Conservation (phyloP, 2,329 filamentous ascomycete genomes). For the Chaetomiaceae sp. region DNA sequence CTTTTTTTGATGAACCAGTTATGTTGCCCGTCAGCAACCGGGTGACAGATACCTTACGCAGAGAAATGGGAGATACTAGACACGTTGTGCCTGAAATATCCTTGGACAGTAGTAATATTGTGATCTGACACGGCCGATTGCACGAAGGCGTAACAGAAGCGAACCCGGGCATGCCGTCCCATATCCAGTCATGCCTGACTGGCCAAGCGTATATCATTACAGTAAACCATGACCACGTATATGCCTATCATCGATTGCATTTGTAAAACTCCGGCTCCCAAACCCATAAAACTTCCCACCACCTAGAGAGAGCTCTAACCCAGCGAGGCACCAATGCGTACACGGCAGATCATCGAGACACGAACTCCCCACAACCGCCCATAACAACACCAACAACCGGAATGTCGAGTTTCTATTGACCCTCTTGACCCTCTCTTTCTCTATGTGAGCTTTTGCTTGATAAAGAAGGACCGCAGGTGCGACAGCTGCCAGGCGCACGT, state of each 20-base stretch:
- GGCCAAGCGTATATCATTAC: slow-evolving; percentile 15
- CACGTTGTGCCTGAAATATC: no score
- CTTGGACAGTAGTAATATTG: no score
- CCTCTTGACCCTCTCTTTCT: no score
- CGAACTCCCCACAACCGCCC: neutral
- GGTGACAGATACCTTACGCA: no score
- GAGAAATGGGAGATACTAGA: no score
- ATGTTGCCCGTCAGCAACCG: no score
- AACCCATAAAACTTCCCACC: slow-evolving; percentile 1
- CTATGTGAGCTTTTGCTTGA: slow-evolving; percentile 99
- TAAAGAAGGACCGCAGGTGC: slow-evolving; percentile 95
- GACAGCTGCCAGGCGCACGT: slow-evolving; percentile 98
- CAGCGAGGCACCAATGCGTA: neutral
- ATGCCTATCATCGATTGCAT: slow-evolving; percentile 14
- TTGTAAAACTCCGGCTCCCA: slow-evolving; percentile 20
- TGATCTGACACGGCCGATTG: no score
- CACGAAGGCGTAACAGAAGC: no score
- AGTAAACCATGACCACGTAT: slow-evolving; percentile 16
- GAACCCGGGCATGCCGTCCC: neutral
- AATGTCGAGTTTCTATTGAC: neutral
- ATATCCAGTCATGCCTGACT: neutral
- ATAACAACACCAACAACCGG: neutral
- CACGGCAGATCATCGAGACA: slow-evolving; percentile 3
- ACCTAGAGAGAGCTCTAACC: neutral
- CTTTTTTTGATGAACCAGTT: no score